Base-by-base conservation (phyloP, 2,329 filamentous ascomycete species). In the Pseudopithomyces chartarum region DNA sequence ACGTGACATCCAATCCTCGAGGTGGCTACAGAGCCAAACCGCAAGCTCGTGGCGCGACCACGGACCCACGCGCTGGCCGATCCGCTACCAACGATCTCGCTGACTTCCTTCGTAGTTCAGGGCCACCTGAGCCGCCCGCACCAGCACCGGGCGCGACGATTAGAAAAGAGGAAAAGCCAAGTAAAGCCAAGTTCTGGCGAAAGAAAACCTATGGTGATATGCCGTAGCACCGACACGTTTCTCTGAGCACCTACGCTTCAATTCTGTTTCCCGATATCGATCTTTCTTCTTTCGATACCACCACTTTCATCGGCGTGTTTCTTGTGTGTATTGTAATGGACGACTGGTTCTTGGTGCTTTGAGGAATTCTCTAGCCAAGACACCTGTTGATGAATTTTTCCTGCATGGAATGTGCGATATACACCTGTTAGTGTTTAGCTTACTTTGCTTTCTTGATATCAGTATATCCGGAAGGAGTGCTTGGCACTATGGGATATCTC, bases 91-190 rank as follows among this genome's bases (percentile, higher is more conserved):
- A 71, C 38, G 78, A 80, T 54, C 65, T 80, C 32, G 78, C 77
- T 2, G 78, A 80, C 52, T 81, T 80, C 58, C 56, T 81, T 38
- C 71, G 71, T 32, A 76, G 72, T 29, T 77, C 73, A 1, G 78
- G 76, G 0, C 78, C 78, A 0, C 72, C 73, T 2, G 71, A 73
- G 36, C 63, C 66, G 7, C 29, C 60, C 1, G 51, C 56, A 19
- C 60, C 66, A 1, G 49, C 63, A 6, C 56, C 62, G 5, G 57
- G 55, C n/a, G 34, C 51, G 17, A 54, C 58, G 2, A 53, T 29
- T 1, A 60, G 56, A 39, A 72, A 68, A 50, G 71, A 74, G 50
- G 73, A 75, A 45, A 73, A 71, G 65, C 68, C 69, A 50, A 58
- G 55, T 13, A 59, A 58, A 23, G 59, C 63, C 36, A 73, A 65